Evolutionary conservation across 495 filamentous ascomycete genomes (phyloP).

Genomic region (Trichoderma orchidacearum): DNA sequence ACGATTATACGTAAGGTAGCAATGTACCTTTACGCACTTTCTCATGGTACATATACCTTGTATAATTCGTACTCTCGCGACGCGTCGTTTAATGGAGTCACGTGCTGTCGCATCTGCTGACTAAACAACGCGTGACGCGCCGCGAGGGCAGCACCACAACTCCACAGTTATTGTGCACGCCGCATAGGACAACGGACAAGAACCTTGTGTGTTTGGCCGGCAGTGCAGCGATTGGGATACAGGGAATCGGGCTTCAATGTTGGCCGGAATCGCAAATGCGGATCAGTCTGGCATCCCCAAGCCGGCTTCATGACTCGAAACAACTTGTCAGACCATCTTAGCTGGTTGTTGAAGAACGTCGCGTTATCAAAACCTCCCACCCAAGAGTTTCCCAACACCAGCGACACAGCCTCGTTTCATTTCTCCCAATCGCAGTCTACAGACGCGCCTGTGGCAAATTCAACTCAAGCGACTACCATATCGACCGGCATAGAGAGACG

Average conservation of each 20-base stretch:
- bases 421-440: conserved; percentile 5
- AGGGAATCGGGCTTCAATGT: conserved; percentile 9
- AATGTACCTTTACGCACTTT: no score
- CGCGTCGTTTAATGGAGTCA: neutral
- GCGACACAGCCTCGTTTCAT: conserved; percentile 8
- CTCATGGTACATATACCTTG: no score
- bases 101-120: conserved; percentile 2
- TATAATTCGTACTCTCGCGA: neutral
- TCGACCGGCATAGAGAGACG: neutral
- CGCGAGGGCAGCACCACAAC: neutral
- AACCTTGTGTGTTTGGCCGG: conserved; percentile 16
- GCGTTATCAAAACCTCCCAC: conserved; percentile 16
- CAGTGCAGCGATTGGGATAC: conserved; percentile 17
- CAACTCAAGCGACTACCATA: neutral
- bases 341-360: conserved; percentile 41
- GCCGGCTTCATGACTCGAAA: conserved; percentile 48
- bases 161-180: conserved; percentile 4
- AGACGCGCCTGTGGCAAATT: neutral
- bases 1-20: no score
- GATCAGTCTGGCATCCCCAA: neutral
- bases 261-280: neutral
- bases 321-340: conserved; percentile 44
- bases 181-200: conserved; percentile 10
- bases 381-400: conserved; percentile 13
- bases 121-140: conserved; percentile 1